These are phyloP conservation scores for Rutstroemia sp. DNA, from an alignment of 2,329 filamentous ascomycete species.

Conservation along the genomic window DNA sequence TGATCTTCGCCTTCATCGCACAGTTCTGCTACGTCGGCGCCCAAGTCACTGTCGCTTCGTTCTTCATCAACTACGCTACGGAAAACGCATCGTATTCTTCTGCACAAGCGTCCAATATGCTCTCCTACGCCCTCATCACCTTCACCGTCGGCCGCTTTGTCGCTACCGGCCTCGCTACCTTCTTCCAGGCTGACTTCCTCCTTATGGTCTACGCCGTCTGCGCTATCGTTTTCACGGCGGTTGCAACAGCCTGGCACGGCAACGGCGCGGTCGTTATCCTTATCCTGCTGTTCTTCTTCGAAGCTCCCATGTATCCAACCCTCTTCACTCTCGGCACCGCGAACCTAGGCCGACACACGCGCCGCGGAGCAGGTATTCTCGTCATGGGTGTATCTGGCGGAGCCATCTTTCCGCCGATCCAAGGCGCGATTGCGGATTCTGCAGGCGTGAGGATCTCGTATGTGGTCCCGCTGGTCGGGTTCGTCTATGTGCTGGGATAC, in stretches of 20 bases:
- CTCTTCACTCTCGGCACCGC: slow-evolving; percentile 73
- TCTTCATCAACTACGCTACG: slow-evolving; percentile 68
- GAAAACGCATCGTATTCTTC: slow-evolving; percentile 47
- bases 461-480: slow-evolving; percentile 37
- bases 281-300: slow-evolving; percentile 68
- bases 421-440: slow-evolving; percentile 57
- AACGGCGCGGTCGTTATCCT: slow-evolving; percentile 52
- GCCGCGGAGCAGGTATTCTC: slow-evolving; percentile 66
- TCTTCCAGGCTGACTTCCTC: slow-evolving; percentile 38
- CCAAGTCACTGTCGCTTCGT: slow-evolving; percentile 57
- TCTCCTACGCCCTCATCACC: slow-evolving; percentile 66
- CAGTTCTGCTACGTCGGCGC: slow-evolving; percentile 75
- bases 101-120: slow-evolving; percentile 54
- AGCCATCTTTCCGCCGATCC: slow-evolving; percentile 64
- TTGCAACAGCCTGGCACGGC: slow-evolving; percentile 23
- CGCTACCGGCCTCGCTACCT: slow-evolving; percentile 41
- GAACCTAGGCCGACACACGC: slow-evolving; percentile 68
- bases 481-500: slow-evolving; percentile 33
- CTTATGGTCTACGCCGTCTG: slow-evolving; percentile 61
- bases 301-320: slow-evolving; percentile 73
- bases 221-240: slow-evolving; percentile 36
- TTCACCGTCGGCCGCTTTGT: slow-evolving; percentile 68
- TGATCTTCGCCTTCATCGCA: slow-evolving; percentile 69
- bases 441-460: slow-evolving; percentile 36
- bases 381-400: slow-evolving; percentile 66